Evolutionary conservation across 176 grass and related monocot genomes (phyloP), one percentile per base, ranked within the genome.

Genomic region (Bromus sterilis): DNA sequence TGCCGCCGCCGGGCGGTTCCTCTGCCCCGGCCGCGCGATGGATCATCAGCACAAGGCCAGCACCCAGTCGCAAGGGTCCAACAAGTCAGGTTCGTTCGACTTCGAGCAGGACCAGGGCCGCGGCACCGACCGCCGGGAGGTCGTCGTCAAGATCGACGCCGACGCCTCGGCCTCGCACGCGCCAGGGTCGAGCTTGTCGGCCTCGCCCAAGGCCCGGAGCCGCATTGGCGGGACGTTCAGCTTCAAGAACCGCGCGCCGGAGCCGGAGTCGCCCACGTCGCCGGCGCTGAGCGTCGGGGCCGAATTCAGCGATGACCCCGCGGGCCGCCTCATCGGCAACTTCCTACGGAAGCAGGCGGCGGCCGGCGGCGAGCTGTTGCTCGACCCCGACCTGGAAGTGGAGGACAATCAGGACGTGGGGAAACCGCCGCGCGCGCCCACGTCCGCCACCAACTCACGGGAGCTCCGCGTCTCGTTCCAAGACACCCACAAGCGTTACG

Each of bases 141-240:
- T 99, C 63, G 91, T 99, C 46, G 93, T 99, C 71, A 96, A 93
- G 82, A 93, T 99, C 76, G 97, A 99, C 23, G 68, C 4, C n/a
- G 77, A 66, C 78, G 15, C 39, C 14, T 72, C 68, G 84, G 70
- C 73, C 55, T 73, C 83, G 6, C 35, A 46, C 24, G 41, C 41
- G 40, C 23, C 34, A 11, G 58, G 68, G 25, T 80, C 84, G 9
- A 57, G 44, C 43, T 48, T 25, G 23, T 58, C 60, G 25, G 35
- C 74, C 41, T 83, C 81, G 41, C 86, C 73, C 13, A 32, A 51
- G 23, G 23, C 46, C n/a, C 72, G 34, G n/a, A 43, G 4, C 18
- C 83, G 42, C 46, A 79, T 72, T 11, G 63, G 83, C 35, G 74
- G 71, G 6, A 67, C 51, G 20, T 99, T 99, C 78, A 94, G 91